Conservation (phyloP, 768 basidiomycete genomes). For the Sporobolomyces roseus region DNA sequence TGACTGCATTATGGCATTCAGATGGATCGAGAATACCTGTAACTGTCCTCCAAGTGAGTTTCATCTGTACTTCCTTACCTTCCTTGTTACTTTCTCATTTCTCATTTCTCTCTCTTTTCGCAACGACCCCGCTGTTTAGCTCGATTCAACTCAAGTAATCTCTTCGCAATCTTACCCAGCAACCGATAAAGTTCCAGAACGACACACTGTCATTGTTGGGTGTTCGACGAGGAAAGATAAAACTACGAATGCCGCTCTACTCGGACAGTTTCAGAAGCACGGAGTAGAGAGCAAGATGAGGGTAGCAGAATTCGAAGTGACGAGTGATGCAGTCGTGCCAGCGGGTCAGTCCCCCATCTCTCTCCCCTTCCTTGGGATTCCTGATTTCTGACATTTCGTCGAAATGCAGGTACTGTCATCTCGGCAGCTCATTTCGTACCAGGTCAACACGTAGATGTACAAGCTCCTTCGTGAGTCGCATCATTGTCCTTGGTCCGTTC, state of each 20-base stretch:
- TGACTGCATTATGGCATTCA: conserved; percentile 89
- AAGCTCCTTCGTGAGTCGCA: conserved; percentile 76
- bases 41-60: conserved; percentile 82
- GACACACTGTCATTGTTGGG: conserved; percentile 78
- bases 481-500: too few species aligned
- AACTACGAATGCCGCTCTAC: conserved; percentile 63
- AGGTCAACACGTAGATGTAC: conserved; percentile 89
- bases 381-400: not conserved
- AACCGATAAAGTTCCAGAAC: conserved; percentile 28
- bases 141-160: conserved; percentile 51
- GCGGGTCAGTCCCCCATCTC: conserved; percentile 60
- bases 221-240: conserved; percentile 70
- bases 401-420: conserved; percentile 67
- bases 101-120: not conserved
- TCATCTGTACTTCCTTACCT: conserved; percentile 9
- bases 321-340: conserved; percentile 81
- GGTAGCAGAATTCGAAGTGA: conserved; percentile 82
- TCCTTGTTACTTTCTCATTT: not conserved
- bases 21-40: conserved; percentile 83
- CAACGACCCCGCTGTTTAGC: conserved; percentile 35
- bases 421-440: conserved; percentile 95
- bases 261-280: conserved; percentile 83
- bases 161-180: conserved; percentile 44
- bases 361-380: not conserved
- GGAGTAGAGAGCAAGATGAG: conserved; percentile 75